Evolutionary conservation across 2,329 filamentous ascomycete species (phyloP).

Genomic region (Exophiala bonariae): DNA sequence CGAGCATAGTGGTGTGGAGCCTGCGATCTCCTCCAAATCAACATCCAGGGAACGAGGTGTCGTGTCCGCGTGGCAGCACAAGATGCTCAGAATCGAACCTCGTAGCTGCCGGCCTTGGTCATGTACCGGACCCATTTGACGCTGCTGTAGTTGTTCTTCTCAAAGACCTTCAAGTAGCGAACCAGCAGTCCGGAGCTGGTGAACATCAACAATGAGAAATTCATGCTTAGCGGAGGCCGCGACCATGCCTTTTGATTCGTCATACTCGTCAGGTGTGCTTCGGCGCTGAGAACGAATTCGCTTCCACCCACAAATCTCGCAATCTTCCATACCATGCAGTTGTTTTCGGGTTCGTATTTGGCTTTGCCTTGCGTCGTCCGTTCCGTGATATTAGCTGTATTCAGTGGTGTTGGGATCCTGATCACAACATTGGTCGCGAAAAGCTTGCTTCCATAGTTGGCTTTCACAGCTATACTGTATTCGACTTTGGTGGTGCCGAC

Average conservation of each 20-base stretch:
- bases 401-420: slow-evolving; percentile 91
- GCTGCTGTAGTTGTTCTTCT: slow-evolving; percentile 98
- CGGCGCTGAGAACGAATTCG: slow-evolving; percentile 91
- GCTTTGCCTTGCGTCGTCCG: slow-evolving; percentile 94
- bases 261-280: slow-evolving; percentile 92
- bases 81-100: slow-evolving; percentile 68
- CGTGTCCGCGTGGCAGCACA: no score
- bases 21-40: no score
- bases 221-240: slow-evolving; percentile 84
- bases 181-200: slow-evolving; percentile 91
- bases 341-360: slow-evolving; percentile 97
- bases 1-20: no score
- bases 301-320: slow-evolving; percentile 97
- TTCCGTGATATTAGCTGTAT: slow-evolving; percentile 91
- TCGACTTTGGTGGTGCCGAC: slow-evolving; percentile 96
- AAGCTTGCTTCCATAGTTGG: slow-evolving; percentile 93
- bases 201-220: slow-evolving; percentile 96
- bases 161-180: slow-evolving; percentile 95
- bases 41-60: no score
- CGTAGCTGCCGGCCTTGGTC: slow-evolving; percentile 96
- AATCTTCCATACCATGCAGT: slow-evolving; percentile 99
- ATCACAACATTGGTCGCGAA: slow-evolving; percentile 97
- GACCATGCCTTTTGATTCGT: slow-evolving; percentile 98
- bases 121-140: slow-evolving; percentile 99
- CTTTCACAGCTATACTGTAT: slow-evolving; percentile 95